These are phyloP conservation scores for Bothriochloa decipiens DNA, from an alignment of 176 grass and related monocot species.

Conservation along the genomic window DNA sequence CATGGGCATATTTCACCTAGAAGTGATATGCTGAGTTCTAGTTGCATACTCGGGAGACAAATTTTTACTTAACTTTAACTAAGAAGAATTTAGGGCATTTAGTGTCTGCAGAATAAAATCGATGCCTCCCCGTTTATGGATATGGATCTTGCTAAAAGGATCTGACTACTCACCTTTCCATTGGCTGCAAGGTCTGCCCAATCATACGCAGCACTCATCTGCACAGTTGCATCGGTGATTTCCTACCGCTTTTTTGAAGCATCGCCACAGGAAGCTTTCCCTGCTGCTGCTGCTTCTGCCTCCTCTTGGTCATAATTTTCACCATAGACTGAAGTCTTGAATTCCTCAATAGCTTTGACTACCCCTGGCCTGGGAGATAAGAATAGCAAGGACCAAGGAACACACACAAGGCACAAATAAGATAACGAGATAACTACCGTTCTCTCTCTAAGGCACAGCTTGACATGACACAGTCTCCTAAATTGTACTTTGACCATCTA, in stretches of 20 bases:
- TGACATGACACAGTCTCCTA: too few species aligned
- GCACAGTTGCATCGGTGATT: slow-evolving; percentile 55
- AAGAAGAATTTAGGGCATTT: slow-evolving; percentile 8
- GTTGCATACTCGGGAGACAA: background rate
- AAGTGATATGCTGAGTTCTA: too few species aligned
- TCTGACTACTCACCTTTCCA: slow-evolving; percentile 63
- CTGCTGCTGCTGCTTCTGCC: slow-evolving; percentile 51
- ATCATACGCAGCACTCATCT: slow-evolving; percentile 60
- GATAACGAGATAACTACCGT: background rate
- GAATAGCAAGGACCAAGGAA: slow-evolving; percentile 15
- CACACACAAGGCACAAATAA: slow-evolving; percentile 25
- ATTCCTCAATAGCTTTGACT: slow-evolving; percentile 74
- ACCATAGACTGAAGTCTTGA: slow-evolving; percentile 79
- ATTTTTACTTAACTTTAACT: slow-evolving; percentile 15
- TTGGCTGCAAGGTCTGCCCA: slow-evolving; percentile 85
- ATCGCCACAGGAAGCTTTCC: slow-evolving; percentile 44
- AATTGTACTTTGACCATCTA: too few species aligned
- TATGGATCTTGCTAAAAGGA: background rate
- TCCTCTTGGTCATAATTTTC: slow-evolving; percentile 92
- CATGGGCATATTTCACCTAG: background rate
- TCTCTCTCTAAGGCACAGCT: too few species aligned
- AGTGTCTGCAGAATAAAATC: background rate
- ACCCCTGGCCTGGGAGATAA: slow-evolving; percentile 61
- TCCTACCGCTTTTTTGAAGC: slow-evolving; percentile 81
- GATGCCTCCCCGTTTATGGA: background rate